Conservation (phyloP, 164 flowering plant species). For the Piper betle region DNA sequence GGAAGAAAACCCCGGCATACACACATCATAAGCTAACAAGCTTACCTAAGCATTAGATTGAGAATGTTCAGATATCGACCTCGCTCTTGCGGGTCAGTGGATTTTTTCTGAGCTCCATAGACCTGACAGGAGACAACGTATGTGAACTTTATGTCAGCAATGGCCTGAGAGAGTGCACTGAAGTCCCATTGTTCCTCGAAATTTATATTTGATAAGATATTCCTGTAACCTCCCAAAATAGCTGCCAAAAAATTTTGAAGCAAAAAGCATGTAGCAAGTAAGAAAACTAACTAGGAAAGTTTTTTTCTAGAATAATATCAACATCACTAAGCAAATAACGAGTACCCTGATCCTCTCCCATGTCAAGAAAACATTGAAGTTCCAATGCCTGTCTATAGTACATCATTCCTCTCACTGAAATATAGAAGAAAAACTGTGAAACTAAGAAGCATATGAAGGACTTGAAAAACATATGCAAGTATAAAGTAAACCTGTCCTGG, state of each 20-base stretch:
- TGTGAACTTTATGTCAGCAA: slow-evolving; percentile 91
- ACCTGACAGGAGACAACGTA: slow-evolving; percentile 98
- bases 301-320: too few species aligned
- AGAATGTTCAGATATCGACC: slow-evolving; percentile 73
- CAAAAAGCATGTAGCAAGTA: neutral
- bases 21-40: neutral
- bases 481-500: slow-evolving; percentile 59
- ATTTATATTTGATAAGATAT: slow-evolving; percentile 13
- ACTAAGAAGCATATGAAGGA: slow-evolving; percentile 1
- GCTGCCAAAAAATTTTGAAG: slow-evolving; percentile 26
- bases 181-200: slow-evolving; percentile 18
- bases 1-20: neutral
- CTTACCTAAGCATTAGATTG: slow-evolving; percentile 85
- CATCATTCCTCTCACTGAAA: slow-evolving; percentile 98
- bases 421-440: slow-evolving; percentile 2
- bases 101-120: slow-evolving; percentile 78
- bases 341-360: slow-evolving; percentile 52
- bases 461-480: neutral
- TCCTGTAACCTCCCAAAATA: slow-evolving; percentile 35
- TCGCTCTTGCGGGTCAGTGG: slow-evolving; percentile 43
- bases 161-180: slow-evolving; percentile 43
- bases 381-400: slow-evolving; percentile 80
- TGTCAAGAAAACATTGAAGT: slow-evolving; percentile 78
- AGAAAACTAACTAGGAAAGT: neutral
- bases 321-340: neutral